Evolutionary conservation across 2,329 filamentous ascomycete species (phyloP).

Genomic region (Botrytis fragariae): DNA sequence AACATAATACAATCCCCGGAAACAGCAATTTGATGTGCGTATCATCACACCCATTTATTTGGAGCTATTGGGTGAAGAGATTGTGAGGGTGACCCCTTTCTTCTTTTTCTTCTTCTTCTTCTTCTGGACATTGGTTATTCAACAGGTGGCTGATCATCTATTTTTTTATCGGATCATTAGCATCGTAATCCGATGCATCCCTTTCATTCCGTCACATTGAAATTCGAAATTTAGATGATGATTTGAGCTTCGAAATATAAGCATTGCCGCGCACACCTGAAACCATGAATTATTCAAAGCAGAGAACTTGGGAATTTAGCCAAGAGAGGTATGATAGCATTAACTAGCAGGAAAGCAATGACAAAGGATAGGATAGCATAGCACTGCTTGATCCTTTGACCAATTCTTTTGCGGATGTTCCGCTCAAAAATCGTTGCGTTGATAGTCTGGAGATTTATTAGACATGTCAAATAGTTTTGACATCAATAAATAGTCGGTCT

Average conservation of each 20-base stretch:
- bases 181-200: background rate
- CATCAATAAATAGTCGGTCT: background rate
- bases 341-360: background rate
- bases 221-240: background rate
- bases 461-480: constrained; percentile 8
- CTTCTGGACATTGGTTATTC: background rate
- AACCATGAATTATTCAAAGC: background rate
- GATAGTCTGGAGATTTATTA: background rate
- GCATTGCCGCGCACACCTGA: background rate
- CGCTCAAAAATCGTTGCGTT: background rate
- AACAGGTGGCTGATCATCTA: background rate
- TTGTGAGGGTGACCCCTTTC: background rate
- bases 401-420: background rate
- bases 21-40: constrained; percentile 10
- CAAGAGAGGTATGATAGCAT: background rate
- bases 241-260: background rate
- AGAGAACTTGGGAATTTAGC: background rate
- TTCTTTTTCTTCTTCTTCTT: background rate
- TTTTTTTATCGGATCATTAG: constrained; percentile 11
- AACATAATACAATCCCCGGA: background rate
- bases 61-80: background rate
- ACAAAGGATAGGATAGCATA: background rate
- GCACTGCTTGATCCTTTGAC: background rate
- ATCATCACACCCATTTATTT: background rate
- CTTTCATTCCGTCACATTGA: background rate